Base-by-base conservation (phyloP, 1,284 basidiomycete species). In the Sporisorium sorghi region DNA sequence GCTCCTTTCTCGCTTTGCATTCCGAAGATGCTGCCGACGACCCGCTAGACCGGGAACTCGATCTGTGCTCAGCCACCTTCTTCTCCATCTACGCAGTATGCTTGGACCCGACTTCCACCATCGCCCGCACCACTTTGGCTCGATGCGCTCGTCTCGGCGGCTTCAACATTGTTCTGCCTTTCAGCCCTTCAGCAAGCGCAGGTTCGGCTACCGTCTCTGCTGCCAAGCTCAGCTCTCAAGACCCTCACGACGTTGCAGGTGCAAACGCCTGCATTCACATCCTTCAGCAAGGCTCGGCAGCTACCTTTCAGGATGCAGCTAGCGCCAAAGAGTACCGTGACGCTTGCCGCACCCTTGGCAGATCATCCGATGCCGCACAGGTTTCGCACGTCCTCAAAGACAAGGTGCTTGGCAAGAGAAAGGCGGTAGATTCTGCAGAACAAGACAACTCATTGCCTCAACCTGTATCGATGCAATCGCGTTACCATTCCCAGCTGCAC, bases 181-280 rank as follows among this genome's bases (percentile, higher is more conserved):
- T 82, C 40, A 58, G 68, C 4, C 77, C 80, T 19, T 79, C 80
- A 15, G 73, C 69, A 21, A 66, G 72, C 10, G 64, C 76, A 10
- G 70, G 66, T 0, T 59, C 65, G 1, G 56, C 70, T 15, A 51
- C 48, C 21, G 57, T 63, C 17, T 56, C 71, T 47, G 67, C 67
- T 23, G 33, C 67, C 14, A 62, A 23, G 28, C 69, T 73, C 53
- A 73, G 61, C 64, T 73, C 61, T 5, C 55, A 51, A 1, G 77
- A 65, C 15, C 40, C 58, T n/a, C 63, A 71, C 14, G 70, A 77
- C 46, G 50, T 57, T 1, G 72, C 78, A 10, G 72, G 74, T 9
- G 80, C 81, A 11, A 66, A 79, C 14, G 71, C 81, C 11, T 77
- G 78, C 40, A 68, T 82, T 54, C 73, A 81, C 37, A 57, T 82